These are phyloP conservation scores for Incumbomyces lentus DNA, from an alignment of 2,329 filamentous ascomycete genomes.

Conservation along the genomic window DNA sequence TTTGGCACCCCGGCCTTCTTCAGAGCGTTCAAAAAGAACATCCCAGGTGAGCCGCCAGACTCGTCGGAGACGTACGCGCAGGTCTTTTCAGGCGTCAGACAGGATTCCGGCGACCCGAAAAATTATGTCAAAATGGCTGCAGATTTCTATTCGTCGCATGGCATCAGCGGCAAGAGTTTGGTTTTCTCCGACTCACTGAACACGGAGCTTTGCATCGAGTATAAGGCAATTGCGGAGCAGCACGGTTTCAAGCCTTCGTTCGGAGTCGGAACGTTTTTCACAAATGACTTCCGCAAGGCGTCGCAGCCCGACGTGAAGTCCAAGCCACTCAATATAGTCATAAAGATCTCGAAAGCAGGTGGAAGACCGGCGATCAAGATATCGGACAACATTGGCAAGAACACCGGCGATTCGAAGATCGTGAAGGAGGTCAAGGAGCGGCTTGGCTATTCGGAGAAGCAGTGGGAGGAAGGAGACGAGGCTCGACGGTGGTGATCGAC, in stretches of 20 bases:
- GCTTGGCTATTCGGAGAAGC: constrained; percentile 75
- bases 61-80: constrained; percentile 61
- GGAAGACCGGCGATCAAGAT: constrained; percentile 84
- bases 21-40: constrained; percentile 64
- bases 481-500: constrained; percentile 69
- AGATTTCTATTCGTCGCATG: constrained; percentile 66
- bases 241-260: constrained; percentile 78
- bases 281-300: constrained; percentile 76
- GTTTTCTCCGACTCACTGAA: constrained; percentile 95
- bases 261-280: constrained; percentile 90
- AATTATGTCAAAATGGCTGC: constrained; percentile 70
- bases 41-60: constrained; percentile 34
- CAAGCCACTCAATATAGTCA: constrained; percentile 88
- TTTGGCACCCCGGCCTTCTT: constrained; percentile 90
- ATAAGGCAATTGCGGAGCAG: constrained; percentile 72
- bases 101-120: constrained; percentile 80
- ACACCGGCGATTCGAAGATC: constrained; percentile 73
- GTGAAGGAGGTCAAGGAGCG: constrained; percentile 75
- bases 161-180: constrained; percentile 72
- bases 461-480: constrained; percentile 78
- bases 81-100: constrained; percentile 71
- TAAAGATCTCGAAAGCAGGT: constrained; percentile 80
- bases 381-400: constrained; percentile 84
- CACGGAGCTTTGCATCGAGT: constrained; percentile 80
- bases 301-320: constrained; percentile 66